Evolutionary conservation across 2,329 filamentous ascomycete genomes (phyloP), one percentile per base, ranked within the genome.

Genomic region (Talaromyces amestolkiae): DNA sequence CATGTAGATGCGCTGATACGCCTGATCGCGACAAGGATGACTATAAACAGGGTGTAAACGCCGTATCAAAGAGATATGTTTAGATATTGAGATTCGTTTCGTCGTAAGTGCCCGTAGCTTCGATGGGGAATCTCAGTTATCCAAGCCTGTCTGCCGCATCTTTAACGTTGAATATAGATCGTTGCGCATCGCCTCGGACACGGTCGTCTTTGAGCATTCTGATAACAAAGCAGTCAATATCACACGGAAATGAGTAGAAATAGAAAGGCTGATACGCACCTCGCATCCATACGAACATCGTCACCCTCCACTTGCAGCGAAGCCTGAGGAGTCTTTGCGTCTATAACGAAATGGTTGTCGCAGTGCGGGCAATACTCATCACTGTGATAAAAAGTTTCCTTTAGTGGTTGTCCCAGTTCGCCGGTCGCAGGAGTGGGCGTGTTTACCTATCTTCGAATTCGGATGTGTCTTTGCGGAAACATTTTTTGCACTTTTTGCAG

Each of bases 351-450:
- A 80, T 99, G 96, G 81, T 99, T 99, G 77, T 99, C 95, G 83
- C 95, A 99, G 82, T 97, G 92, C 24, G 95, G 96, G 83, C 95
- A 99, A 84, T 96, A 99, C 78, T 99, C 96, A 81, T 99, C 95
- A 76, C 91, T 87, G 58, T 45, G 45, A 51, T 3, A 22, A 3
- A 15, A 35, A 31, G 19, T 24, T 22, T 4, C 2, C 37, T 64
- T 33, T 47, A 56, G 58, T 3, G 6, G 19, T 6, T 31, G 27
- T 31, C 4, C 27, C n/a, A 19, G 33, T 24, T 24, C 27, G 27
- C 33, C 53, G 19, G 19, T 11, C 4, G 17, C 15, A 17, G 31
- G 27, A n/a, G 19, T 54, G 11, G 6, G 19, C 13, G 45, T 24
- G 9, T 70, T 56, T 70, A 84, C 83, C 83, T 90, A 72, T 99